Percentiles rank a stretch among this genome's conserved stretches.
Evolutionary conservation across 169 alveolate species (phyloP).

Genomic region (Plasmodium adleri): DNA sequence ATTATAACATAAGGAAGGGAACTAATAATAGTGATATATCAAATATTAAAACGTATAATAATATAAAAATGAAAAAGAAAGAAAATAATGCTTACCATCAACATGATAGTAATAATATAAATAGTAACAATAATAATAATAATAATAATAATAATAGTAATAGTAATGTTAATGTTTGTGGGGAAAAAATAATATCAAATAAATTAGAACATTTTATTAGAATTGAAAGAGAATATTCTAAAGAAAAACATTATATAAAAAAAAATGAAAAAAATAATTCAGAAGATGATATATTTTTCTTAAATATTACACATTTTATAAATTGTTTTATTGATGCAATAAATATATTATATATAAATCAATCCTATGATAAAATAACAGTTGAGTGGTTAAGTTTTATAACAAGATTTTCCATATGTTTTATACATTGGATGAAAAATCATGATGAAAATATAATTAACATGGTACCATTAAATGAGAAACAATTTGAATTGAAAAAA

Average conservation of each 20-base stretch:
- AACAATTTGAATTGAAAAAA: constrained; percentile 71
- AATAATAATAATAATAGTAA: constrained; percentile 1
- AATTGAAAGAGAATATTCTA: background rate
- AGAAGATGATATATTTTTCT: background rate
- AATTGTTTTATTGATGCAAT: constrained; percentile 66
- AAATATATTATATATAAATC: constrained; percentile 62
- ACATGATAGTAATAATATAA: background rate
- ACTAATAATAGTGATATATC: background rate
- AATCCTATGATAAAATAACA: constrained; percentile 57
- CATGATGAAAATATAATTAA: constrained; percentile 51
- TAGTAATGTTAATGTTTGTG: background rate
- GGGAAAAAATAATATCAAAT: constrained; percentile 12
- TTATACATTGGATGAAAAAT: constrained; percentile 75
- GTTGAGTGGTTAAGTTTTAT: constrained; percentile 77
- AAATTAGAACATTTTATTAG: background rate
- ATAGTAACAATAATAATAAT: background rate
- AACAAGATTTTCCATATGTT: constrained; percentile 69
- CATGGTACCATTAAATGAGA: constrained; percentile 37
- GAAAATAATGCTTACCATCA: background rate
- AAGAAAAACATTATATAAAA: background rate
- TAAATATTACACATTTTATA: constrained; percentile 50
- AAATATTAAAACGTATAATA: background rate
- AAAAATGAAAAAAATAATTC: constrained; percentile 12
- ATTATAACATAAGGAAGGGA: constrained; percentile 12
- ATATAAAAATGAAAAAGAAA: background rate